Evolutionary conservation across 2,329 filamentous ascomycete species (phyloP), one percentile per base, ranked within the genome.

Genomic region (Aureobasidium sp.): DNA sequence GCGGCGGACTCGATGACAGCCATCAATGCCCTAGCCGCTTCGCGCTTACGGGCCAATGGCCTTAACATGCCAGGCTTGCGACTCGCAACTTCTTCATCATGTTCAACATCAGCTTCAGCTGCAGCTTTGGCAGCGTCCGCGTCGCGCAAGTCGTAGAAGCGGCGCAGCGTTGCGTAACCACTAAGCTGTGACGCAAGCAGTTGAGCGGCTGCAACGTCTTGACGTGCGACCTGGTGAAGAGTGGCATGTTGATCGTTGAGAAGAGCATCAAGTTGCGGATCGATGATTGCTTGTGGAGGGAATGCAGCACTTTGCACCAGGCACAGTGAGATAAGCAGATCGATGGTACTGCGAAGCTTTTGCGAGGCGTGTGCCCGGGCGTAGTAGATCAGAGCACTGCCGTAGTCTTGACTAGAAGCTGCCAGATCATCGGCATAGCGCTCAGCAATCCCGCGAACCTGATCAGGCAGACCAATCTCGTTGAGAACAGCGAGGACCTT

Each of bases 121-220:
- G 22, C 36, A 22, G 42, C 61, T 12, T 62, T 63, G 15, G 58
- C 52, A 9, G 80, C 65, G n/a, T 81, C 79, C 68, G 85, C 83
- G 70, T 97, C 93, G 53, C 93, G 85, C n/a, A 92, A 82, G 65
- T 92, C 88, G 74, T 96, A 97, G 77, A 93, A 97, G 67, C 87
- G 88, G 39, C 93, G 88, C 22, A 97, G 80, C 0, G 91, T 96
- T 25, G 92, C 93, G 70, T 97, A 97, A 25, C 93, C 93, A 72
- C 90, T 94, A 11, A 97, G 85, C 76, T 92, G 88, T 64, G 88
- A 89, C 51, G 92, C 90, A 3, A 97, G 80, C 12, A 96, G 83
- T 67, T 89, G 83, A 9, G 92, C 93, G 8, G 91, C 92, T 70
- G 92, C 88, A 36, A 88, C 77, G 68, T 97, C 93, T 59, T 87